A percentile compares a stretch with the other conserved stretches of the same genome.
phyloP scores from a whole-genome alignment of 176 grass and related monocot species.

The Aegilops bicornis region DNA sequence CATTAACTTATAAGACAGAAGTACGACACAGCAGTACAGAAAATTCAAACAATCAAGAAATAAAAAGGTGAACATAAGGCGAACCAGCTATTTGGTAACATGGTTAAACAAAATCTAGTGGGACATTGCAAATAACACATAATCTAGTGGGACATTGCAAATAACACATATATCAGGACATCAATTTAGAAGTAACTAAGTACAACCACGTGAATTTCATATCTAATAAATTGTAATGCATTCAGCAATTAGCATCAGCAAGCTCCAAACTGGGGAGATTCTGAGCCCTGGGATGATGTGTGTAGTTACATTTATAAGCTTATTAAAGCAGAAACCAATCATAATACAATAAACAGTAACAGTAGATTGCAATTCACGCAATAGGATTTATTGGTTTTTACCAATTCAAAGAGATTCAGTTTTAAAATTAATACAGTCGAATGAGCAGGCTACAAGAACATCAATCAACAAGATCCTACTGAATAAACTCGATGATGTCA shows the following conservation, averaged over 20 bases:
- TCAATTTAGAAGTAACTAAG: background rate
- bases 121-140: background rate
- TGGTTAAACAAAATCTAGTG: background rate
- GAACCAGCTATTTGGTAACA: background rate
- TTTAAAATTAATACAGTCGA: background rate
- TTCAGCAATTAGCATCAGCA: background rate
- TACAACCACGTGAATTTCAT: background rate
- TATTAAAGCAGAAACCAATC: background rate
- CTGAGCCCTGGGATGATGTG: background rate
- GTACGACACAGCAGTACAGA: background rate
- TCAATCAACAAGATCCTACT: background rate
- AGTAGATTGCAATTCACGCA: background rate
- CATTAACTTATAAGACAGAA: background rate
- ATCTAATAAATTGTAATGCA: background rate
- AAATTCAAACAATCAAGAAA: background rate
- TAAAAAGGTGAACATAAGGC: background rate
- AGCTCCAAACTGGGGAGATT: background rate
- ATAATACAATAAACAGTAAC: background rate
- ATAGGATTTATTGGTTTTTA: background rate
- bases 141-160: background rate
- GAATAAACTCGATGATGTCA: background rate
- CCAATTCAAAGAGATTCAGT: background rate
- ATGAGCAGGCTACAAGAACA: background rate
- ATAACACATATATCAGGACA: background rate
- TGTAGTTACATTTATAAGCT: background rate